A percentile compares a stretch with the other conserved stretches of the same genome.
Evolutionary conservation across 306 rosid species (phyloP).

Genomic region (Herpetospermum pedunculosum): DNA sequence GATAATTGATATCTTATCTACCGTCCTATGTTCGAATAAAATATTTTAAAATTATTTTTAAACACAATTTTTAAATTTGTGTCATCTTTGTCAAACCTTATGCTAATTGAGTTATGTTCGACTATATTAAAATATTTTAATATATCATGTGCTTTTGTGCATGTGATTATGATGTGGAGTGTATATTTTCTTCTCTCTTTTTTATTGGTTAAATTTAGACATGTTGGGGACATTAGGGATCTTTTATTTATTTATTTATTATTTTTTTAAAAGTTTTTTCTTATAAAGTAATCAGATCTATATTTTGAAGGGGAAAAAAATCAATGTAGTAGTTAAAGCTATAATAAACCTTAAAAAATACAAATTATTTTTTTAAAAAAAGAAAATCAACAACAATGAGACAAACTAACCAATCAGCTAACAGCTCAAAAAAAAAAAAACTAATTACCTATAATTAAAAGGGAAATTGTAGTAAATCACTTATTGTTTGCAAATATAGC

Average conservation of each 20-base stretch:
- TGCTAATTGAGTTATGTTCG: no score
- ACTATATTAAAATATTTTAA: neutral
- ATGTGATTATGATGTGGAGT: neutral
- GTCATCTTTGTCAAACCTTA: no score
- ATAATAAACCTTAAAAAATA: neutral
- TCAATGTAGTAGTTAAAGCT: neutral
- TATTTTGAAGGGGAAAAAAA: neutral
- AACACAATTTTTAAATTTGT: no score
- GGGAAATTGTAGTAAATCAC: no score
- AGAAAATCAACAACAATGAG: neutral
- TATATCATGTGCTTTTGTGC: neutral
- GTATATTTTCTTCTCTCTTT: neutral
- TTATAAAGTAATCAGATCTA: neutral
- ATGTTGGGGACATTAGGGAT: neutral
- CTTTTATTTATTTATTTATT: no score
- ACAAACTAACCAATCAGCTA: neutral
- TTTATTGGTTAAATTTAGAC: neutral
- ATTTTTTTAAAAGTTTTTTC: no score
- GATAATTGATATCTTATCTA: no score
- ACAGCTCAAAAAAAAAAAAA: neutral
- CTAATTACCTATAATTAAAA: neutral
- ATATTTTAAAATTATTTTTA: no score
- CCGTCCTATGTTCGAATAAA: no score
- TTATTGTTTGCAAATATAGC: no score
- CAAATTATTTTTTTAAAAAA: neutral